A percentile compares a stretch with the other conserved stretches of the same genome.
These are phyloP conservation scores for Helotiales sp. DNA, from an alignment of 2,329 filamentous ascomycete species.

Conservation along the genomic window DNA sequence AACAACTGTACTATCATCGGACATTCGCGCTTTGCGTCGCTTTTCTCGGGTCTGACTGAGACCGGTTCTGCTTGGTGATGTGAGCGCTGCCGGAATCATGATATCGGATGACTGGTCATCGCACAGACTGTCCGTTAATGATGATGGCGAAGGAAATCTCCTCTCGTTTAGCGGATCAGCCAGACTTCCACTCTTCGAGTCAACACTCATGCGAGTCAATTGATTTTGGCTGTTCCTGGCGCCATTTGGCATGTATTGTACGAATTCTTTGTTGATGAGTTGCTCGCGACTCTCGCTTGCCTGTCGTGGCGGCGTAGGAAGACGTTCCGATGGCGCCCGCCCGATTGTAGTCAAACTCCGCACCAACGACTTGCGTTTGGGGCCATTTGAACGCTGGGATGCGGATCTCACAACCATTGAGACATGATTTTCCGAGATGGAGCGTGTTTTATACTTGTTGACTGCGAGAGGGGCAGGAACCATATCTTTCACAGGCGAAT, in stretches of 20 bases:
- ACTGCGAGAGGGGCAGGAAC: background rate
- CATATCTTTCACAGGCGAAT: slow-evolving; percentile 1
- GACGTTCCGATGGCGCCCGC: slow-evolving; percentile 23
- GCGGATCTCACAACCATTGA: slow-evolving; percentile 30
- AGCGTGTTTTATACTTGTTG: slow-evolving; percentile 13
- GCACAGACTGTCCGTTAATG: slow-evolving; percentile 30
- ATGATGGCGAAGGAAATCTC: slow-evolving; percentile 19
- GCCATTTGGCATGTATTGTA: slow-evolving; percentile 22
- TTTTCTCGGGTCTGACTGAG: slow-evolving; percentile 8
- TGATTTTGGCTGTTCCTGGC: slow-evolving; percentile 14
- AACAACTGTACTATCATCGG: slow-evolving; percentile 3
- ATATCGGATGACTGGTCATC: slow-evolving; percentile 20
- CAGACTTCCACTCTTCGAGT: background rate
- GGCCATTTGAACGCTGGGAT: slow-evolving; percentile 26
- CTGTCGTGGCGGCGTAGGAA: slow-evolving; percentile 23
- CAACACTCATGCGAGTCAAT: background rate
- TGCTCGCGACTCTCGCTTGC: slow-evolving; percentile 24
- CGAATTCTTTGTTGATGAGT: slow-evolving; percentile 12
- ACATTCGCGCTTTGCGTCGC: slow-evolving; percentile 15
- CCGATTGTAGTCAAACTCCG: slow-evolving; percentile 27
- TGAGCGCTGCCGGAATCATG: slow-evolving; percentile 24
- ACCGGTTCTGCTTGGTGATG: slow-evolving; percentile 27
- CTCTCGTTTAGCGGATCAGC: background rate
- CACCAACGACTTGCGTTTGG: slow-evolving; percentile 22
- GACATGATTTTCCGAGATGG: slow-evolving; percentile 26